Conservation (phyloP, 352 stramenopile genomes). For the Phytophthora chlamydospora region DNA sequence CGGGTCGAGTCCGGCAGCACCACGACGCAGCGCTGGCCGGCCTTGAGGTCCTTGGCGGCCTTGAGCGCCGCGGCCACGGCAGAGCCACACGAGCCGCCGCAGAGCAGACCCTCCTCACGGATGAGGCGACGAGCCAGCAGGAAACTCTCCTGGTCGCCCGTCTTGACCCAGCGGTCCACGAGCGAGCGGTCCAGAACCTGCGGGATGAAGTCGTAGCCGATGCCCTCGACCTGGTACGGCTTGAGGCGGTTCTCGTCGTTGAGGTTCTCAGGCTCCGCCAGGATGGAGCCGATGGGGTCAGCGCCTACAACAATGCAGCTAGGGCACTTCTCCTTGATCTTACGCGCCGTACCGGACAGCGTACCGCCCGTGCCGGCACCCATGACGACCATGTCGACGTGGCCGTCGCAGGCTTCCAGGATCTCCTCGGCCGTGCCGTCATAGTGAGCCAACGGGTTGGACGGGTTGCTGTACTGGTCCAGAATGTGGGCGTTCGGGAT, state of each 20-base stretch:
- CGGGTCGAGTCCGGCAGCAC: constrained; percentile 95
- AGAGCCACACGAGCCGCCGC: constrained; percentile 94
- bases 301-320: constrained; percentile 88
- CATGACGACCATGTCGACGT: constrained; percentile 96
- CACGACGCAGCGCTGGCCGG: constrained; percentile 93
- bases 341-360: constrained; percentile 93
- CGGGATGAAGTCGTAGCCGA: constrained; percentile 98
- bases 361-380: constrained; percentile 96
- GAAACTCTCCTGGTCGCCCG: constrained; percentile 93
- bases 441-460: constrained; percentile 96
- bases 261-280: constrained; percentile 92
- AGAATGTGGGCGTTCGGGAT: constrained; percentile 96
- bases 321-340: constrained; percentile 94
- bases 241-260: constrained; percentile 94
- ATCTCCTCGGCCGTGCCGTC: constrained; percentile 97
- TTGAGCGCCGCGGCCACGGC: constrained; percentile 87
- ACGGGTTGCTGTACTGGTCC: constrained; percentile 97
- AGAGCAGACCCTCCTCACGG: constrained; percentile 95
- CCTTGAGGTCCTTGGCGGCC: constrained; percentile 85
- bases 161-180: constrained; percentile 96
- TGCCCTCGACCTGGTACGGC: constrained; percentile 96
- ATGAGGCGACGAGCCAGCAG: constrained; percentile 94
- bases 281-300: constrained; percentile 93
- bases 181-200: constrained; percentile 94
- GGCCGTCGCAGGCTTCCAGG: constrained; percentile 90